Percentiles rank a stretch among this genome's conserved stretches.
Conservation (phyloP, 805 yeast species). For the Kregervanrija delftensis region DNA sequence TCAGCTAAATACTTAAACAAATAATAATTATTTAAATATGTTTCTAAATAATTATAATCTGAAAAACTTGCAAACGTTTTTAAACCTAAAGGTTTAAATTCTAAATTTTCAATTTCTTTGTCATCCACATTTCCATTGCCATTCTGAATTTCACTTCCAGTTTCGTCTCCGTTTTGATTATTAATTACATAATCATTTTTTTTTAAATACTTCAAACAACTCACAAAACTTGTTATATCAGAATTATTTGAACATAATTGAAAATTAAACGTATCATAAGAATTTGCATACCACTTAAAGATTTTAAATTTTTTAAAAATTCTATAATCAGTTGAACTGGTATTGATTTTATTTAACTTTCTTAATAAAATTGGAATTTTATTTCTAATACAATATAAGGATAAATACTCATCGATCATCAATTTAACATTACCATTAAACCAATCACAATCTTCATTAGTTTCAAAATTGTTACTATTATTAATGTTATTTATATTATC, state of each 20-base stretch:
- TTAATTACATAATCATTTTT: background rate
- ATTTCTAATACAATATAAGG: conserved; percentile 20
- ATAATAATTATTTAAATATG: conserved; percentile 25
- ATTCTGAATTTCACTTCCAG: conserved; percentile 8
- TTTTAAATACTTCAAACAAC: conserved; percentile 18
- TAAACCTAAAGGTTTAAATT: conserved; percentile 23
- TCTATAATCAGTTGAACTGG: conserved; percentile 23
- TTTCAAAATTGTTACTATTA: background rate
- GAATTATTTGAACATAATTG: conserved; percentile 10
- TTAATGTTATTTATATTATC: conserved; percentile 1
- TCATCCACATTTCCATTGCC: conserved; percentile 13
- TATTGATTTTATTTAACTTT: conserved; percentile 19
- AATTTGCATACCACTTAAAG: conserved; percentile 23
- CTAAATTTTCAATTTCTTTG: conserved; percentile 17
- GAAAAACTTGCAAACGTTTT: conserved; percentile 23
- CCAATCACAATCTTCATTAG: conserved; percentile 8
- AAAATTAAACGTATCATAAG: conserved; percentile 18
- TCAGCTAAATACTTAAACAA: conserved; percentile 23
- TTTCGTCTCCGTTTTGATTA: background rate
- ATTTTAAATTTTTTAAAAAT: conserved; percentile 23
- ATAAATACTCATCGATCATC: conserved; percentile 27
- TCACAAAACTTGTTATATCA: conserved; percentile 17
- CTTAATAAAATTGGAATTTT: conserved; percentile 21
- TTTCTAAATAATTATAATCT: conserved; percentile 17
- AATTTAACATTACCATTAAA: conserved; percentile 19